A percentile compares a stretch with the other conserved stretches of the same genome.
Conservation (phyloP, 768 basidiomycete species). For the Dacryopinax spathularia region DNA sequence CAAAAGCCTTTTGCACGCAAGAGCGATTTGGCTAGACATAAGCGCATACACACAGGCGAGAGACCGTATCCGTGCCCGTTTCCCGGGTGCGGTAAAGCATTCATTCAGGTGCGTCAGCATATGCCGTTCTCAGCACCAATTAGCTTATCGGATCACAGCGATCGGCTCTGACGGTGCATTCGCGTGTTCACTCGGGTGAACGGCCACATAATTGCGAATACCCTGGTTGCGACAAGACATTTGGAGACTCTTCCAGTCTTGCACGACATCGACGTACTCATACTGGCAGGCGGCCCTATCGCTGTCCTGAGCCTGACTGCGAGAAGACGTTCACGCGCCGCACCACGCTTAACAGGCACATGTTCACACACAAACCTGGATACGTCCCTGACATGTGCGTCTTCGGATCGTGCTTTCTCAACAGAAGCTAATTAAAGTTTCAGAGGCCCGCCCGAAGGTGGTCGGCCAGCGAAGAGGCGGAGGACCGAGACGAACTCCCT, state of each 20-base stretch:
- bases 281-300: conserved; percentile 74
- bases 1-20: conserved; percentile 68
- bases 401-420: neutral
- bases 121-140: neutral
- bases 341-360: conserved; percentile 72
- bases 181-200: conserved; percentile 83
- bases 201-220: conserved; percentile 86
- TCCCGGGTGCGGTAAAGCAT: conserved; percentile 69
- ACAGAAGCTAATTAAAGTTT: neutral
- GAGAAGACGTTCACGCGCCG: conserved; percentile 80
- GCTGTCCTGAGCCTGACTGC: conserved; percentile 67
- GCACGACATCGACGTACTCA: conserved; percentile 84
- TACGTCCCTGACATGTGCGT: conserved; percentile 53
- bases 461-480: neutral
- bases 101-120: conserved; percentile 54
- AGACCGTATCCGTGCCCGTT: conserved; percentile 66
- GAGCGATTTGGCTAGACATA: conserved; percentile 73
- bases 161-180: conserved; percentile 78
- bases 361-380: conserved; percentile 71
- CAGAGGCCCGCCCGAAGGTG: neutral
- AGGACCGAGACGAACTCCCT: neutral
- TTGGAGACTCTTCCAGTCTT: conserved; percentile 81
- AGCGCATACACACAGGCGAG: conserved; percentile 83
- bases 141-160: conserved; percentile 35
- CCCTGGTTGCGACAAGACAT: conserved; percentile 72